Base-by-base conservation (phyloP, 164 flowering plant species). In the Berberis vulgaris region DNA sequence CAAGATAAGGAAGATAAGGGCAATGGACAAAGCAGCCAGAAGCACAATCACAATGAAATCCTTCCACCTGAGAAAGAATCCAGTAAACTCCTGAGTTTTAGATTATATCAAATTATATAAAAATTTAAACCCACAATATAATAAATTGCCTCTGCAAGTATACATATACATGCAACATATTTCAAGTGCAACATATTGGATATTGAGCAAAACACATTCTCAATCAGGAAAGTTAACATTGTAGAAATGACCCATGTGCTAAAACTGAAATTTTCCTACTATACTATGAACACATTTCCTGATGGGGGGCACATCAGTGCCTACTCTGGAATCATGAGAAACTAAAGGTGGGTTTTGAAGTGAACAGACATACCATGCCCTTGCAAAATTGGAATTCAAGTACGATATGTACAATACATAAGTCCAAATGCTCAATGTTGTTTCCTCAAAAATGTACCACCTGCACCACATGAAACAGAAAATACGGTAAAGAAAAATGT, bases 391-490 rank as follows among this genome's bases (percentile, higher is more conserved):
- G 59, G 78, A 67, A 73, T 84, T 81, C 67, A 94, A 77, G 77
- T 82, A 88, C 38, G 79, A 43, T 66, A 88, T 79, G 71, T 94
- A 94, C 79, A 87, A 76, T 69, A 86, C 71, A 65, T 79, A 76
- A 55, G 98, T 94, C 97, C 98, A 94, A 45, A 91, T 68, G 81
- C 89, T 82, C 69, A 94, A 69, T 26, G 86, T 78, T 64, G 96
- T 83, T 78, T 94, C 98, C 67, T 82, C 97, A 65, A 76, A 81
- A 64, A 94, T 75, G 75, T 87, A 94, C 97, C 97, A 94, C 98
- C 98, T 94, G 69, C 26, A 13, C 42, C 45, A 75, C 12, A 49
- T 43, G 60, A 40, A 59, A 4, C 58, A 63, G 9, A 26, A 54
- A 5, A 3, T 11, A 65, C 38, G 26, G 42, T 41, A 40, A 66